Percentiles rank a stretch among this genome's conserved stretches.
Evolutionary conservation across 768 basidiomycete species (phyloP).

Genomic region (Cubamyces sp.): DNA sequence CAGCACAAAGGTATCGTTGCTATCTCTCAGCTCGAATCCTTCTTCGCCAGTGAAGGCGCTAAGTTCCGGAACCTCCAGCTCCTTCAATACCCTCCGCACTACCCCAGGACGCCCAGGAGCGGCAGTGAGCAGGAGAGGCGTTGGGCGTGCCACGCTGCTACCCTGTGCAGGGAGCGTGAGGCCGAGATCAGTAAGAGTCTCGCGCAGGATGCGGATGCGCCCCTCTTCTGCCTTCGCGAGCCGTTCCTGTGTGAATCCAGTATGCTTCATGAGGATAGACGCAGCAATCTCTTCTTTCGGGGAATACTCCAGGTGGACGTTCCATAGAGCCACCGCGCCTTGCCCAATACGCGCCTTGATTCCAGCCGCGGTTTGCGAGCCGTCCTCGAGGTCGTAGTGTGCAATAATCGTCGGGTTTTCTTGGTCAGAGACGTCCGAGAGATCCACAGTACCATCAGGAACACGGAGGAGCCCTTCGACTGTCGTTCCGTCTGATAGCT

Average conservation of each 20-base stretch:
- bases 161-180: conserved; percentile 44
- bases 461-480: background rate
- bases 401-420: conserved; percentile 2
- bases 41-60: conserved; percentile 25
- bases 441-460: conserved; percentile 1
- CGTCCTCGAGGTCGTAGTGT: background rate
- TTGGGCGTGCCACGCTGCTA: conserved; percentile 28
- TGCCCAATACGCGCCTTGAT: conserved; percentile 14
- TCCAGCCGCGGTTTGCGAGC: background rate
- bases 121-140: conserved; percentile 36
- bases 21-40: conserved; percentile 55
- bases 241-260: conserved; percentile 15
- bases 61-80: conserved; percentile 39
- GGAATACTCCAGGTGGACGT: conserved; percentile 61
- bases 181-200: conserved; percentile 41
- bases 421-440: background rate
- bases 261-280: conserved; percentile 6
- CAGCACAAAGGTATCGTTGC: conserved; percentile 73
- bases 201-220: conserved; percentile 36
- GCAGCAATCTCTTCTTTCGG: conserved; percentile 43
- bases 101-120: conserved; percentile 40
- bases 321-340: conserved; percentile 51
- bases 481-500: background rate
- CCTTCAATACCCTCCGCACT: conserved; percentile 44
- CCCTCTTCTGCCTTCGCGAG: conserved; percentile 24